A percentile compares a stretch with the other conserved stretches of the same genome.
phyloP scores from a whole-genome alignment of 495 filamentous ascomycete genomes.

The Stereocaulon alpinum region DNA sequence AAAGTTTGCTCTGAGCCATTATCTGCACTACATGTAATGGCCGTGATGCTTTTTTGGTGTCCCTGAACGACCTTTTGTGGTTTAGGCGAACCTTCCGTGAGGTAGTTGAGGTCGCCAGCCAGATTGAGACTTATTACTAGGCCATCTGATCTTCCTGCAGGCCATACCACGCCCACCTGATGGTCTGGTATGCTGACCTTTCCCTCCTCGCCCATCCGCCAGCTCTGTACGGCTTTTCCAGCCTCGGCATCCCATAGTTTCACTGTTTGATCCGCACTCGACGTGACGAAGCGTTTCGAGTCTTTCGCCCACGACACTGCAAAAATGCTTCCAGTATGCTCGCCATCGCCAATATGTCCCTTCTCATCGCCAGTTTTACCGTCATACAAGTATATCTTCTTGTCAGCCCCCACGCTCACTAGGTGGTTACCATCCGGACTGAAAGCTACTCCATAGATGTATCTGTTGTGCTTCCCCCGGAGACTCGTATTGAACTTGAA shows the following conservation, averaged over 20 bases:
- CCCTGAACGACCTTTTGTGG: constrained; percentile 69
- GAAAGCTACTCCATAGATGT: constrained; percentile 80
- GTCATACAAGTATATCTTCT: constrained; percentile 85
- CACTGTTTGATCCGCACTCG: constrained; percentile 88
- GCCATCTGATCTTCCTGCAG: constrained; percentile 68
- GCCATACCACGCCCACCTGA: constrained; percentile 92
- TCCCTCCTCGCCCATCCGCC: constrained; percentile 79
- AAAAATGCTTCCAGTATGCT: constrained; percentile 88
- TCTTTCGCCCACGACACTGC: constrained; percentile 82
- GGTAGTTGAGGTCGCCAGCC: constrained; percentile 82
- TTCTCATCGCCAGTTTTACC: constrained; percentile 84
- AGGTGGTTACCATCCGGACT: constrained; percentile 78
- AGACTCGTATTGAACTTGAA: constrained; percentile 82
- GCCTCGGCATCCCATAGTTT: constrained; percentile 80
- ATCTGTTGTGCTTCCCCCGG: constrained; percentile 66
- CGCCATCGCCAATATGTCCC: constrained; percentile 65
- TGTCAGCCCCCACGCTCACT: constrained; percentile 82
- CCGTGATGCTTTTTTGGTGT: constrained; percentile 88
- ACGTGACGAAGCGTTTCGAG: constrained; percentile 80
- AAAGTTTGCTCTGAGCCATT: constrained; percentile 44
- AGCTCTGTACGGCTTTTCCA: constrained; percentile 64
- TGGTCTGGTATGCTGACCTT: constrained; percentile 66
- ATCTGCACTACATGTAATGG: constrained; percentile 36
- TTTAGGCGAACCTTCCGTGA: constrained; percentile 55
- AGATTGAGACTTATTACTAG: constrained; percentile 83